A percentile compares a stretch with the other conserved stretches of the same genome.
These are phyloP conservation scores for Penstemon newberryi DNA, from an alignment of 257 asterid genomes.

Conservation along the genomic window DNA sequence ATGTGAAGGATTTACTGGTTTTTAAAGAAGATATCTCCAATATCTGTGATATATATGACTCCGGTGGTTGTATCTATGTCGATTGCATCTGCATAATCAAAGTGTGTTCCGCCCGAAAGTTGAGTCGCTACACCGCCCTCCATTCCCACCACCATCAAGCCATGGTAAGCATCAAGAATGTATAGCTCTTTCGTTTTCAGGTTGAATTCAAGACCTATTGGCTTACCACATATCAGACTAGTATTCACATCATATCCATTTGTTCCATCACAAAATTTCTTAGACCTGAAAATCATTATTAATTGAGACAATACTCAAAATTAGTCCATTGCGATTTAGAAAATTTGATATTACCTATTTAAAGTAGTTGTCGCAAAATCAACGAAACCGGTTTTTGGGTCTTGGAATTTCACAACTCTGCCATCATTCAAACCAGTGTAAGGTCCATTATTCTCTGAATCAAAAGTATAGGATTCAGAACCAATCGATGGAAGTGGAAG, in stretches of 20 bases:
- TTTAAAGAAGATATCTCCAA: background rate
- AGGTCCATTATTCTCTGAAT: slow-evolving; percentile 31
- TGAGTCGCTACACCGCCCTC: slow-evolving; percentile 41
- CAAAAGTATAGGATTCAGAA: slow-evolving; percentile 37
- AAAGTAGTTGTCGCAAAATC: slow-evolving; percentile 47
- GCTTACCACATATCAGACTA: slow-evolving; percentile 40
- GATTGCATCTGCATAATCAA: too few species aligned
- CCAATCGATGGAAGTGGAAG: background rate
- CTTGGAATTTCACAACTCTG: slow-evolving; percentile 39
- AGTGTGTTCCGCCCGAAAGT: background rate
- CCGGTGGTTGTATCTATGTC: too few species aligned
- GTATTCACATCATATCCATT: slow-evolving; percentile 15
- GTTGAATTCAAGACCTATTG: slow-evolving; percentile 41
- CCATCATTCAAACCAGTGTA: slow-evolving; percentile 52
- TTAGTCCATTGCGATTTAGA: too few species aligned
- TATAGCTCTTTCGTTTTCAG: slow-evolving; percentile 40
- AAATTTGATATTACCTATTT: slow-evolving; percentile 30
- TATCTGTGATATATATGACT: too few species aligned
- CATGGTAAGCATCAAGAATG: slow-evolving; percentile 35
- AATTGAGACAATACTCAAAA: too few species aligned
- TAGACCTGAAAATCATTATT: slow-evolving; percentile 27
- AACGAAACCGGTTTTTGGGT: slow-evolving; percentile 27
- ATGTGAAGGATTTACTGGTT: slow-evolving; percentile 18
- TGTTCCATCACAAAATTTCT: slow-evolving; percentile 39
- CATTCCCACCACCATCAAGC: slow-evolving; percentile 47